Evolutionary conservation across 495 filamentous ascomycete species (phyloP).

Genomic region (Penicillium daleae): DNA sequence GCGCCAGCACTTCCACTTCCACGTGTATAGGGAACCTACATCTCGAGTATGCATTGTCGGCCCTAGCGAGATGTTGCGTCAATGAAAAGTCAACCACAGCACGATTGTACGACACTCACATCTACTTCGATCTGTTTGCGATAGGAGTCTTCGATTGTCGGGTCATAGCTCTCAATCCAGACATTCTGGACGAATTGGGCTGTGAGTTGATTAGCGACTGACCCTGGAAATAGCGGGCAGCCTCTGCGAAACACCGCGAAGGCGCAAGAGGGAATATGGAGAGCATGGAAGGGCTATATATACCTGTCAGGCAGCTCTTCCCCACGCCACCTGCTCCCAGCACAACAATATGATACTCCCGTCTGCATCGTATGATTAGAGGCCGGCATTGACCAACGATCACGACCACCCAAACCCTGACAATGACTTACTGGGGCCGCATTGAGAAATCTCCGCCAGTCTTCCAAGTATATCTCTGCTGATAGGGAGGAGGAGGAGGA

Average conservation of each 20-base stretch:
- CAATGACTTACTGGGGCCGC: conserved; percentile 55
- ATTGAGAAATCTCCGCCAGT: conserved; percentile 38
- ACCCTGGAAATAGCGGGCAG: conserved; percentile 12
- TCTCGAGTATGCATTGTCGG: conserved; percentile 94
- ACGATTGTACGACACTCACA: conserved; percentile 59
- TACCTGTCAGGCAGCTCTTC: conserved; percentile 98
- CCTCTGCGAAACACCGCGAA: not conserved
- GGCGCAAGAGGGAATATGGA: not conserved
- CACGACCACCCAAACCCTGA: not conserved
- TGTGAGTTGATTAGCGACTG: conserved; percentile 42
- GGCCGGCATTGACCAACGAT: conserved; percentile 14
- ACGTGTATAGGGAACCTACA: conserved; percentile 59
- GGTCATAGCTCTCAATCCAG: conserved; percentile 99
- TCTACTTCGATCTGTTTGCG: conserved; percentile 92
- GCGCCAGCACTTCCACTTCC: not conserved
- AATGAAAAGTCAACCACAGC: conserved; percentile 25
- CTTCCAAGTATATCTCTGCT: not conserved
- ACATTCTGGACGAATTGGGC: conserved; percentile 99
- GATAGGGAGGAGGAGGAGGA: conserved; percentile 1
- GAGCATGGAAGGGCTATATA: conserved; percentile 37
- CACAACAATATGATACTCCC: conserved; percentile 92
- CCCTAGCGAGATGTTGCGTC: conserved; percentile 57
- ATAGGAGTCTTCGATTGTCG: conserved; percentile 98
- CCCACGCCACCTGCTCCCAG: conserved; percentile 93
- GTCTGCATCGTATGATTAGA: conserved; percentile 50